Conservation (phyloP, 352 stramenopile species). For the Globisporangium orthogonon region DNA sequence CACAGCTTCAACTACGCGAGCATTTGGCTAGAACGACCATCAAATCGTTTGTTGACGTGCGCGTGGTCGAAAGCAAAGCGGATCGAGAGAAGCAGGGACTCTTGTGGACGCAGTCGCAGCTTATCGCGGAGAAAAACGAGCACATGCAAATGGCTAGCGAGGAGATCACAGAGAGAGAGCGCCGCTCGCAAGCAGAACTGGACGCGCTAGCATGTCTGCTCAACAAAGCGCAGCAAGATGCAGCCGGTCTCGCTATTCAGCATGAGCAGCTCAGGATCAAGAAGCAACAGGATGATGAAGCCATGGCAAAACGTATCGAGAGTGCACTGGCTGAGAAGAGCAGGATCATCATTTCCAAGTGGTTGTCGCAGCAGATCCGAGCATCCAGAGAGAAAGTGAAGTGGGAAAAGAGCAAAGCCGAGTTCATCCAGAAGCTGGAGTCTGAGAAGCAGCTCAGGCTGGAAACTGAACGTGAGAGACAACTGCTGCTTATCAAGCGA, state of each 20-base stretch:
- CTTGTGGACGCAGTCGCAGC: constrained; percentile 7
- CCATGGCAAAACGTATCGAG: constrained; percentile 6
- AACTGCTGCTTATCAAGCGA: constrained; percentile 1
- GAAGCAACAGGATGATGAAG: constrained; percentile 16
- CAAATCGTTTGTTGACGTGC: constrained; percentile 27
- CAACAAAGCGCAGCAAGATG: constrained; percentile 14
- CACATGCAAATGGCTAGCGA: constrained; percentile 28
- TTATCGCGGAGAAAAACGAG: constrained; percentile 30
- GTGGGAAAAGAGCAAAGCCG: not conserved
- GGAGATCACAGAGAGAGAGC: constrained; percentile 23
- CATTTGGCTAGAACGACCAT: constrained; percentile 23
- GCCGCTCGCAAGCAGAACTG: constrained; percentile 7
- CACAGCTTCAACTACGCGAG: constrained; percentile 12
- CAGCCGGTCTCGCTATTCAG: constrained; percentile 10
- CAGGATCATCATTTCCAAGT: constrained; percentile 22
- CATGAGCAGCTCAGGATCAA: constrained; percentile 16
- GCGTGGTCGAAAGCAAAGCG: constrained; percentile 11
- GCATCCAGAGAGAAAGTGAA: not conserved
- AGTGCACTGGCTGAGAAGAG: constrained; percentile 18
- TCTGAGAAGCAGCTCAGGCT: not conserved
- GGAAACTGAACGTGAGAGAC: constrained; percentile 1
- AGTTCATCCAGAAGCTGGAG: not conserved
- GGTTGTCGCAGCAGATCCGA: constrained; percentile 25
- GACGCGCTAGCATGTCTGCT: constrained; percentile 18
- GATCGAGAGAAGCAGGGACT: constrained; percentile 11